A percentile compares a stretch with the other conserved stretches of the same genome.
Evolutionary conservation across 345 rosid species (phyloP).

Genomic region (Aquilaria malaccensis): DNA sequence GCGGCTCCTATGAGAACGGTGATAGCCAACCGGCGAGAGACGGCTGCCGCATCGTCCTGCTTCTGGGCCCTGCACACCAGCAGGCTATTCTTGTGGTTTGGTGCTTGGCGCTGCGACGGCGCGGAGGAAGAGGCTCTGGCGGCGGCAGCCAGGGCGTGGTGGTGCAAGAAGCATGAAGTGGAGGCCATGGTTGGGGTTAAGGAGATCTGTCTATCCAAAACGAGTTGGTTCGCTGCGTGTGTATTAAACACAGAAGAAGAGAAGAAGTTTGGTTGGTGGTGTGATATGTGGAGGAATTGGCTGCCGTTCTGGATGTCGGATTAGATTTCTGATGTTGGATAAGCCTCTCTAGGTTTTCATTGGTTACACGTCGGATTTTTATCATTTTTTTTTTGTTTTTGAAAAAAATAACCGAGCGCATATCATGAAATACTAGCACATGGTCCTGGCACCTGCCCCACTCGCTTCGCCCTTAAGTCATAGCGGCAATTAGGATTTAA

Average conservation of each 20-base stretch:
- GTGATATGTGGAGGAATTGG: slow-evolving; percentile 29
- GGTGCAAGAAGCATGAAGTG: slow-evolving; percentile 65
- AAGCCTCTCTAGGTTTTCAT: slow-evolving; percentile 36
- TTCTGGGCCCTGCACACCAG: slow-evolving; percentile 69
- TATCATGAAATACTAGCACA: no score
- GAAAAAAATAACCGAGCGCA: no score
- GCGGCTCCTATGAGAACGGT: slow-evolving; percentile 75
- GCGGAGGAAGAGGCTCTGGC: slow-evolving; percentile 29
- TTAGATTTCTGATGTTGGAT: slow-evolving; percentile 42
- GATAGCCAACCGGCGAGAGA: slow-evolving; percentile 85
- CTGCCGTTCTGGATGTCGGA: slow-evolving; percentile 41
- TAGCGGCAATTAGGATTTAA: no score
- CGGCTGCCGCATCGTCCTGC: slow-evolving; percentile 27
- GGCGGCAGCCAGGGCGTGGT: slow-evolving; percentile 43
- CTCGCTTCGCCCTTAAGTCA: no score
- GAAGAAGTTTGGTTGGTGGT: neutral
- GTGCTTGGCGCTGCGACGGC: slow-evolving; percentile 33
- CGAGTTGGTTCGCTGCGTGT: neutral
- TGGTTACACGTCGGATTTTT: slow-evolving; percentile 26
- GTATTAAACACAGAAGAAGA: slow-evolving; percentile 7
- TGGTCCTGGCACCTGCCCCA: no score
- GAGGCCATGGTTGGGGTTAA: slow-evolving; percentile 44
- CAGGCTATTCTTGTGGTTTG: slow-evolving; percentile 37
- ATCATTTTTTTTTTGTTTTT: no score
- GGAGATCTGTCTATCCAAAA: slow-evolving; percentile 1